Base-by-base conservation (phyloP, 2,329 filamentous ascomycete genomes). In the Arthroderma sp. region DNA sequence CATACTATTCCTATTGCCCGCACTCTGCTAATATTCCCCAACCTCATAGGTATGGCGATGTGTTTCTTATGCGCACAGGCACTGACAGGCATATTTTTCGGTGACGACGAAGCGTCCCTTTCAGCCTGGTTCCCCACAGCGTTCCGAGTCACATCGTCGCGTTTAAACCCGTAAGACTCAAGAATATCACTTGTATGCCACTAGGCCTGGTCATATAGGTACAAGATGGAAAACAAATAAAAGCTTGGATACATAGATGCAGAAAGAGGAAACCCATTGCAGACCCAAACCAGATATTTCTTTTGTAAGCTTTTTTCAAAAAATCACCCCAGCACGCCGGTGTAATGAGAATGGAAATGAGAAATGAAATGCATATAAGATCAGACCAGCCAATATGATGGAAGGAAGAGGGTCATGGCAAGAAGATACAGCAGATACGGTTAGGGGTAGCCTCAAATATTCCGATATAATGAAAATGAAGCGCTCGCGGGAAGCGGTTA, bases 61-160 rank as follows among this genome's bases (percentile, higher is more conserved):
- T 55, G 57, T 43, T 59, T 62, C 38, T 52, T 56, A 28, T 62
- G 61, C 23, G 57, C 61, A 4, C 53, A 58, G 25, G 61, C 59
- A 7, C 43, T 62, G 35, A 58, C 58, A 9, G 54, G 54, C 38
- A 62, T 62, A 54, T 17, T 61, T 15, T 62, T 61, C 23, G 58
- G 58, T 2, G 61, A 62, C 15, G 56, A 61, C 25, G 59, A 61
- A 49, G 17, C 35, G 17, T 17, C 15, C 4, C 38, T 62, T 15
- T 60, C 51, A 44, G 44, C 39, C 21, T 62, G 61, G 61, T 61
- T 62, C 43, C 61, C 61, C 19, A 51, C 17, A 9, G 23, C 58
- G 7, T 62, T 55, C 28, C 56, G 57, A 54, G 58, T 61, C 7
- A 62, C 58, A 47, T 15, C 6, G 4, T 23, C 41, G 21, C 41